Base-by-base conservation (phyloP, 768 basidiomycete species). In the Tephrocybe sp. region DNA sequence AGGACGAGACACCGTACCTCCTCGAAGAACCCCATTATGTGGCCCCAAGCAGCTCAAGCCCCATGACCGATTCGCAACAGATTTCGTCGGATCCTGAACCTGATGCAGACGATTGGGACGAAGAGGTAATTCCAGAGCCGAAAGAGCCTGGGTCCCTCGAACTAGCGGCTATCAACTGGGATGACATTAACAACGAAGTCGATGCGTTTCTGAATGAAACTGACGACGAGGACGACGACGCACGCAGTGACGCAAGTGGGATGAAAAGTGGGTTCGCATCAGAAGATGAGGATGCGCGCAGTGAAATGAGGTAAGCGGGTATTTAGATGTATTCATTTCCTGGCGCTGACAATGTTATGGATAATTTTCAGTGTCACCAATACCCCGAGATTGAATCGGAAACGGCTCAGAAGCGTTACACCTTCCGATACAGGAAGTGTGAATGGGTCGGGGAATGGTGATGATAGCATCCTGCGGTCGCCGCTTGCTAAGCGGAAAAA, bases 171-270 rank as follows among this genome's bases (percentile, higher is more conserved):
- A 83, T 91, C 48, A 77, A 91, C 63, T 92, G 91, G 86, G 80
- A 83, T 57, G 85, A 84, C 57, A 85, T 91, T 57, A 88, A 90
- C 61, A 81, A 86, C 51, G 94, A 94, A 61, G 85, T 94, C 29
- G 90, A 92, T 53, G 91, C 85, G 36, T 86, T 88, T 31, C 82
- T 94, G 80, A 85, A 83, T 54, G 87, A 89, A 72, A 84, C 83
- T 54, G 83, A 87, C 52, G 84, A 86, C 45, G 80, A 81, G 24
- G 78, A 81, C 24, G 78, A 79, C 9, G 74, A 71, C 29, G 67
- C 57, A 13, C 69, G 66, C 9, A 68, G 70, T 24, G 71, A 62
- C 55, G 67, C 59, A 61, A 78, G 72, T 62, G 72, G 68, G 49
- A 72, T 71, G 63, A 72, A 61, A 63, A 80, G 69, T 46, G 65